phyloP scores from a whole-genome alignment of 805 yeast species.

The Blastobotrys chiropterorum region DNA sequence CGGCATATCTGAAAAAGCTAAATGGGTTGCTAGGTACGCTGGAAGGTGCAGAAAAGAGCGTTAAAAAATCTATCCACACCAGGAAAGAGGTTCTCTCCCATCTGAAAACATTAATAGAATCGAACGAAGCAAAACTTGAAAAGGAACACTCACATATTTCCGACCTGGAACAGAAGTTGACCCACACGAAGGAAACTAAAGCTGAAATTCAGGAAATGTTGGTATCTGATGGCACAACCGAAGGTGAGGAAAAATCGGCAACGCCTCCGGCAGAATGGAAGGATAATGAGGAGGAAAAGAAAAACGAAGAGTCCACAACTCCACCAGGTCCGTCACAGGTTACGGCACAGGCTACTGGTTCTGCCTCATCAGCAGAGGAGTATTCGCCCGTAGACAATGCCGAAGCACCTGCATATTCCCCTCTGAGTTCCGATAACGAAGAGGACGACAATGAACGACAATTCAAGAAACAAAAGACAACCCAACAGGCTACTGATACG shows the following conservation, averaged over 20 bases:
- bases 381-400: constrained; percentile 17
- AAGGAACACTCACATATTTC: constrained; percentile 24
- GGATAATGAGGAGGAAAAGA: no score
- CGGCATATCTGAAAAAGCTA: constrained; percentile 26
- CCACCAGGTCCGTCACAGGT: constrained; percentile 13
- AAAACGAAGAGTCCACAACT: no score
- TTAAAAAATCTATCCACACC: constrained; percentile 24
- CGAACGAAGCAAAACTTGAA: constrained; percentile 24
- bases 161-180: constrained; percentile 28
- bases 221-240: constrained; percentile 3
- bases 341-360: constrained; percentile 18
- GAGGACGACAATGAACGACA: constrained; percentile 31
- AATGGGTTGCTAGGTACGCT: constrained; percentile 22
- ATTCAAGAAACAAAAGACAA: constrained; percentile 22
- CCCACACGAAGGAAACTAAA: constrained; percentile 18
- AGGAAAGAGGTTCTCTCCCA: constrained; percentile 24
- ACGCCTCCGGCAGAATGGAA: constrained; percentile 2
- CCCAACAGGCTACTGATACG: constrained; percentile 7
- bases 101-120: constrained; percentile 26
- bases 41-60: constrained; percentile 23
- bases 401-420: constrained; percentile 20
- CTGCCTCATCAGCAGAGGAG: constrained; percentile 15
- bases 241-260: background rate
- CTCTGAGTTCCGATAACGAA: constrained; percentile 32
- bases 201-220: constrained; percentile 17